phyloP scores from a whole-genome alignment of 192 early-diverging fungal species.

The Backusella australiensis region DNA sequence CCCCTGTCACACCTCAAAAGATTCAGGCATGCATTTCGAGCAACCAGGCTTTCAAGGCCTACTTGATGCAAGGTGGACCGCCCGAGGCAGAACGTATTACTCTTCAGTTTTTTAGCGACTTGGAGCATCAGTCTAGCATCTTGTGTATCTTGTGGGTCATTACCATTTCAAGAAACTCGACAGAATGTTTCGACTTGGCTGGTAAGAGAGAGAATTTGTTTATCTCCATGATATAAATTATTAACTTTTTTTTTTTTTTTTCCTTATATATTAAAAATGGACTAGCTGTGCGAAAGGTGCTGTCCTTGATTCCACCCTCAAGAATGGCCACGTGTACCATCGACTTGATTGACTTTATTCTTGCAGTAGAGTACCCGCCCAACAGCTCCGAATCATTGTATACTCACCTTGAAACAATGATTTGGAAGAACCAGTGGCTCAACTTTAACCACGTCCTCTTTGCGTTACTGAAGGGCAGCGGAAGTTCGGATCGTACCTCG shows the following conservation, averaged over 20 bases:
- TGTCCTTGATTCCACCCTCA: conserved; percentile 67
- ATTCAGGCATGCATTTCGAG: conserved; percentile 21
- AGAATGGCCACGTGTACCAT: conserved; percentile 69
- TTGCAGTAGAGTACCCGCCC: conserved; percentile 35
- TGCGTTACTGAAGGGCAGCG: conserved; percentile 62
- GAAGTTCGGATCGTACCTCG: conserved; percentile 46
- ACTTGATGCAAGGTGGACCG: conserved; percentile 31
- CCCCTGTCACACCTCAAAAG: conserved; percentile 8
- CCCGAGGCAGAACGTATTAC: conserved; percentile 36
- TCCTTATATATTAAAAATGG: neutral
- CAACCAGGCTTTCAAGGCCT: conserved; percentile 25
- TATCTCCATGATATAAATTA: neutral
- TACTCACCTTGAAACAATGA: conserved; percentile 60
- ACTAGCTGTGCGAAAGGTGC: conserved; percentile 56
- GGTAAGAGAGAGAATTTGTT: conserved; percentile 9
- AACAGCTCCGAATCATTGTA: conserved; percentile 12
- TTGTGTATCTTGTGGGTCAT: conserved; percentile 66
- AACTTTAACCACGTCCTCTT: conserved; percentile 69
- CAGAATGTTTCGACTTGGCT: conserved; percentile 26
- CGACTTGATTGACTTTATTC: conserved; percentile 64
- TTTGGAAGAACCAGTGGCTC: conserved; percentile 70
- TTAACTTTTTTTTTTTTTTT: conserved; percentile 8
- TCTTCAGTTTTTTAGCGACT: conserved; percentile 54
- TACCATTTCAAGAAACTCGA: conserved; percentile 41
- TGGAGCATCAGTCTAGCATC: conserved; percentile 62